phyloP scores from a whole-genome alignment of 805 yeast genomes.

The Candida loeiensis region DNA sequence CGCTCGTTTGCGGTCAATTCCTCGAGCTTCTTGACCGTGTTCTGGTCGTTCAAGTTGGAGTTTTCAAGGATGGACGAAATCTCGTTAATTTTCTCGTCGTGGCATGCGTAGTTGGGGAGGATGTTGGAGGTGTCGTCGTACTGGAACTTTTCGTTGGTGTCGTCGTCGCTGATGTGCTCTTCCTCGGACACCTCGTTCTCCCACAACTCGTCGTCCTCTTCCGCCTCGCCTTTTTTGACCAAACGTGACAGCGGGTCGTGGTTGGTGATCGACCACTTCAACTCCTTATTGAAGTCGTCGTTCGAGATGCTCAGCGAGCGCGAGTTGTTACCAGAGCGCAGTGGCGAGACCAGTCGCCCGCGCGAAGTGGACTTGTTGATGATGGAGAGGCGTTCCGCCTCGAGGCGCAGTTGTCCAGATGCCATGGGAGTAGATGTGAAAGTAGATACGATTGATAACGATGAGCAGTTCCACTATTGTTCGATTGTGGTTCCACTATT shows the following conservation, averaged over 20 bases:
- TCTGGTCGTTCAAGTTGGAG: constrained; percentile 42
- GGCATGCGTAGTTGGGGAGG: constrained; percentile 54
- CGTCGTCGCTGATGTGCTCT: constrained; percentile 58
- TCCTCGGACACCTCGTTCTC: constrained; percentile 49
- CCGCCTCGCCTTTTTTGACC: constrained; percentile 7
- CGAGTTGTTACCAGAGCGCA: constrained; percentile 22
- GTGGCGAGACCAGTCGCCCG: constrained; percentile 38
- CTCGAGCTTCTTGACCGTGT: constrained; percentile 49
- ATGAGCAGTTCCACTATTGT: too few relatives aligned
- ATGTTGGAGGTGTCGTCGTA: constrained; percentile 59
- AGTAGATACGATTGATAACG: too few relatives aligned
- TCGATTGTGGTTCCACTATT: background rate
- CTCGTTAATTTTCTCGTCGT: constrained; percentile 38
- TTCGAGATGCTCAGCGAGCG: constrained; percentile 36
- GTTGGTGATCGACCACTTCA: constrained; percentile 63
- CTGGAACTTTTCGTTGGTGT: constrained; percentile 53
- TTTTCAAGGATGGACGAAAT: constrained; percentile 34
- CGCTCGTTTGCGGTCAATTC: constrained; percentile 56
- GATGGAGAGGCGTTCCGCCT: constrained; percentile 41
- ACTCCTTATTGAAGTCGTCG: constrained; percentile 38
- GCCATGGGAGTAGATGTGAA: too few relatives aligned
- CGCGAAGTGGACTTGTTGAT: constrained; percentile 37
- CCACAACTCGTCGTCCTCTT: constrained; percentile 18
- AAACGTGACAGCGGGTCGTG: constrained; percentile 71
- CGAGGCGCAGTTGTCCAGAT: constrained; percentile 34